phyloP scores from a whole-genome alignment of 495 filamentous ascomycete species.

The Pseudevernia furfuracea region DNA sequence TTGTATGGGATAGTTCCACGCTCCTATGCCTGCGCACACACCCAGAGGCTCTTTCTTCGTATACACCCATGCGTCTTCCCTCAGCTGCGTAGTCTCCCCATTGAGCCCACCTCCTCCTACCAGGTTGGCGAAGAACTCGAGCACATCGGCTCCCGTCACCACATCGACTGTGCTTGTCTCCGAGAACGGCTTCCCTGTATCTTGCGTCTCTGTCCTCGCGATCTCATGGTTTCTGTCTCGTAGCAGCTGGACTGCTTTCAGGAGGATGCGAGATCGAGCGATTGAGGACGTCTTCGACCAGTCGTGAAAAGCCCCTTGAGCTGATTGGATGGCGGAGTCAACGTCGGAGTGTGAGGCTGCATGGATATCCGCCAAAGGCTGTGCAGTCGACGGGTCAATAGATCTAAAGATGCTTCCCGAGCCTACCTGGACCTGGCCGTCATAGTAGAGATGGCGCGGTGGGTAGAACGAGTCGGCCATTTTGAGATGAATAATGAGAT shows the following conservation, averaged over 20 bases:
- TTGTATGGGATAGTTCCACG: slow-evolving; percentile 83
- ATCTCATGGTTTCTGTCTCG: slow-evolving; percentile 64
- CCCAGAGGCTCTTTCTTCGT: slow-evolving; percentile 67
- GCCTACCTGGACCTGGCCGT: slow-evolving; percentile 52
- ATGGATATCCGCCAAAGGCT: slow-evolving; percentile 55
- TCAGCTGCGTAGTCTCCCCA: slow-evolving; percentile 58
- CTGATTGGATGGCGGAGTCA: slow-evolving; percentile 57
- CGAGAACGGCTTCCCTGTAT: slow-evolving; percentile 67
- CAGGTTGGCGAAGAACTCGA: slow-evolving; percentile 70
- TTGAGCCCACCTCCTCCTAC: slow-evolving; percentile 62
- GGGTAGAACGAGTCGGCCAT: slow-evolving; percentile 41
- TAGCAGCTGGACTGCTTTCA: slow-evolving; percentile 56
- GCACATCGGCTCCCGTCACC: slow-evolving; percentile 63
- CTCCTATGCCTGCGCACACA: slow-evolving; percentile 71
- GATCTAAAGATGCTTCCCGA: slow-evolving; percentile 57
- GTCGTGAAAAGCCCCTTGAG: slow-evolving; percentile 51
- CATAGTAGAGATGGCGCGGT: slow-evolving; percentile 58
- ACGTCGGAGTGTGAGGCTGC: slow-evolving; percentile 55
- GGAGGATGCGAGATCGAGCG: slow-evolving; percentile 61
- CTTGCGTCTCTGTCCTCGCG: slow-evolving; percentile 58
- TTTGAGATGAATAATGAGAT: slow-evolving; percentile 4
- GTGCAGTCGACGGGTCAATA: slow-evolving; percentile 59
- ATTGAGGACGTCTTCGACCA: slow-evolving; percentile 61
- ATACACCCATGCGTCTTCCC: slow-evolving; percentile 66
- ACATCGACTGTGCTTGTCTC: slow-evolving; percentile 73